Base-by-base conservation (phyloP, 108 stramenopile species). In the Nitzschia sp. region DNA sequence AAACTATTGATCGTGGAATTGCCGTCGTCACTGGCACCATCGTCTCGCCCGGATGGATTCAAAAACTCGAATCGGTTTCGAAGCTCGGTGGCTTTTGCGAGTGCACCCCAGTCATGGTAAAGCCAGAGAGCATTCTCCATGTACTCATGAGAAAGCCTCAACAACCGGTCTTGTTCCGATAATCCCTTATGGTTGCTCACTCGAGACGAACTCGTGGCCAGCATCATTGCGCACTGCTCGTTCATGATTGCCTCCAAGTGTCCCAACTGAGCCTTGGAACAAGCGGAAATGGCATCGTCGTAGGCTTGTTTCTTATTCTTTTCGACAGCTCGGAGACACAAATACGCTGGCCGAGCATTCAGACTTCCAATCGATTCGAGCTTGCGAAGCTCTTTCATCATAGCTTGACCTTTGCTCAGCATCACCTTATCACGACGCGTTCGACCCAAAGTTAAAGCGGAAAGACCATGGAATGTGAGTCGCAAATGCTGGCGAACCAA, bases 181-280 rank as follows among this genome's bases (percentile, higher is more conserved):
- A 9, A 6, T 13, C 38, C 38, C 13, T 41, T 41, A n/a, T n/a
- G n/a, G n/a, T n/a, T n/a, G n/a, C n/a, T n/a, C n/a, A n/a, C n/a
- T 9, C 38, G 38, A 9, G 38, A 41, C 13, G 38, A 6, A 9
- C 13, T 41, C 38, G 9, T 13, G 13, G 38, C 13, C 1, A 71
- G 48, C 28, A 72, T 54, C 26, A 65, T 19, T 15, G 55, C 78
- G 46, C 50, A 73, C 19, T 56, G 67, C 60, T 79, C 78, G 54
- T 64, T 73, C 35, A 67, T 72, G 45, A 79, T 59, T 13, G 78
- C 78, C 59, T 68, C 67, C 47, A 79, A 36, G 38, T 79, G 72
- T 2, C 34, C 30, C 23, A 73, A 25, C 3, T 35, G 21, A 0
- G 34, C 45, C 26, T 62, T 44, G 15, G 13, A 1, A 45, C 78